Conservation (phyloP, 768 basidiomycete genomes). For the Phanerochaete carnosa region DNA sequence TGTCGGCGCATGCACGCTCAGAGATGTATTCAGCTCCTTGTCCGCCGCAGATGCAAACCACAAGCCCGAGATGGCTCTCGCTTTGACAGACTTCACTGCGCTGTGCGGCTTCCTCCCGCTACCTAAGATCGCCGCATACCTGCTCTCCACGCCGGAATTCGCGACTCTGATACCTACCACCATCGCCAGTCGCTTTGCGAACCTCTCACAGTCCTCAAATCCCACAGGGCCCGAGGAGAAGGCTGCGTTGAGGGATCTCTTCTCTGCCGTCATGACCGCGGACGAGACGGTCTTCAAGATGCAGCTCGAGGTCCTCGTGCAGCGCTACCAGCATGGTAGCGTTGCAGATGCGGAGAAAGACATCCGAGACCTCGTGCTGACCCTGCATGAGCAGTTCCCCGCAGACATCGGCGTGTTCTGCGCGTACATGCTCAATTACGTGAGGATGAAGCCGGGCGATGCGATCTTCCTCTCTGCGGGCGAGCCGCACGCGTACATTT, state of each 20-base stretch:
- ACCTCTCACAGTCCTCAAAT: constrained; percentile 39
- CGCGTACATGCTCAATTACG: constrained; percentile 83
- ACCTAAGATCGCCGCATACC: constrained; percentile 59
- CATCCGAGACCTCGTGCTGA: constrained; percentile 59
- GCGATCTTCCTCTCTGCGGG: constrained; percentile 95
- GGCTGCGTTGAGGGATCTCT: constrained; percentile 67
- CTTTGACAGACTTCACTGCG: constrained; percentile 85
- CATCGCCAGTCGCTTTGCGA: constrained; percentile 50
- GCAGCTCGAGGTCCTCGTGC: constrained; percentile 55
- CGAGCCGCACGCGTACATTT: constrained; percentile 95
- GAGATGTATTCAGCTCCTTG: neutral
- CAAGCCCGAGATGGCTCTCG: constrained; percentile 99
- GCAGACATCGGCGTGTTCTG: constrained; percentile 94
- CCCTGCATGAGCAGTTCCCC: constrained; percentile 73
- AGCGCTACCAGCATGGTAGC: constrained; percentile 52
- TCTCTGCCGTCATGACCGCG: constrained; percentile 85
- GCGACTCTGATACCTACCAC: constrained; percentile 60
- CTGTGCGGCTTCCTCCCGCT: constrained; percentile 94
- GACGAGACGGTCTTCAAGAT: constrained; percentile 45
- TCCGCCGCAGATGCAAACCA: constrained; percentile 77
- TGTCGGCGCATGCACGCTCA: constrained; percentile 3
- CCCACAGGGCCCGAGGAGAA: constrained; percentile 49
- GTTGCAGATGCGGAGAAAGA: constrained; percentile 40
- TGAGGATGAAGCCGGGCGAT: constrained; percentile 75
- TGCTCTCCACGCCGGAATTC: constrained; percentile 74